These are phyloP conservation scores for Chaetomium cochliodes DNA, from an alignment of 495 filamentous ascomycete species.

Conservation along the genomic window DNA sequence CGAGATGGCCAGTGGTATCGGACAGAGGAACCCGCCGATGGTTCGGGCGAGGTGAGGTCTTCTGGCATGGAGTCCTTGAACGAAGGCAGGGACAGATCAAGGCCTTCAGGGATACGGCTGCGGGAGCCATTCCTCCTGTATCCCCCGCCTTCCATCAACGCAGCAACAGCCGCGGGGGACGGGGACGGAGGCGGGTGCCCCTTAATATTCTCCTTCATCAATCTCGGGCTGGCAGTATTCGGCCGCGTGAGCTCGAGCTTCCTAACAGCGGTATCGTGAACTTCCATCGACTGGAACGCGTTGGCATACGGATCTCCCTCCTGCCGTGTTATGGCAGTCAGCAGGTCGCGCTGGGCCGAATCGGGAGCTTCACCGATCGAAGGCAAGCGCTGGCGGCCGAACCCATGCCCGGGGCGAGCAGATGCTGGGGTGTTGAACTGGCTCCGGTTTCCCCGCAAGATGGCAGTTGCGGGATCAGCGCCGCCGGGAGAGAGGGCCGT, in stretches of 20 bases:
- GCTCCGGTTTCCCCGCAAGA: conserved; percentile 59
- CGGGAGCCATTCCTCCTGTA: conserved; percentile 65
- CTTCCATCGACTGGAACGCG: conserved; percentile 23
- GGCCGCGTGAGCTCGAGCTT: conserved; percentile 38
- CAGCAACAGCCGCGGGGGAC: conserved; percentile 44
- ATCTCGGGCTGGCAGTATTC: conserved; percentile 52
- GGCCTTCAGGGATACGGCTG: conserved; percentile 75
- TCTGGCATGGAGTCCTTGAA: conserved; percentile 54
- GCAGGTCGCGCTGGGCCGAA: conserved; percentile 36
- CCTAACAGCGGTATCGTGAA: conserved; percentile 11
- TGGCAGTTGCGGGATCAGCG: conserved; percentile 61
- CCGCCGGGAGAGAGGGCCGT: conserved; percentile 79
- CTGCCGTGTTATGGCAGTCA: conserved; percentile 31
- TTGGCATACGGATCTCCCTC: conserved; percentile 27
- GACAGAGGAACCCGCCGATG: conserved; percentile 44
- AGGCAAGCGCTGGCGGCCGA: conserved; percentile 66
- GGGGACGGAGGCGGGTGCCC: conserved; percentile 53
- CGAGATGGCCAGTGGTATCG: conserved; percentile 49
- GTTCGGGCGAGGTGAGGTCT: conserved; percentile 52
- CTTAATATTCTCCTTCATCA: conserved; percentile 41
- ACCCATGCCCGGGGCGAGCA: conserved; percentile 69
- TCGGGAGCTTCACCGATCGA: conserved; percentile 77
- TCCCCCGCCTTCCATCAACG: conserved; percentile 54
- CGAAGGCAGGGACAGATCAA: conserved; percentile 70
- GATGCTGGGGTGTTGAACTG: conserved; percentile 65